Conservation (phyloP, 2,329 filamentous ascomycete species). For the Ustulina deusta region DNA sequence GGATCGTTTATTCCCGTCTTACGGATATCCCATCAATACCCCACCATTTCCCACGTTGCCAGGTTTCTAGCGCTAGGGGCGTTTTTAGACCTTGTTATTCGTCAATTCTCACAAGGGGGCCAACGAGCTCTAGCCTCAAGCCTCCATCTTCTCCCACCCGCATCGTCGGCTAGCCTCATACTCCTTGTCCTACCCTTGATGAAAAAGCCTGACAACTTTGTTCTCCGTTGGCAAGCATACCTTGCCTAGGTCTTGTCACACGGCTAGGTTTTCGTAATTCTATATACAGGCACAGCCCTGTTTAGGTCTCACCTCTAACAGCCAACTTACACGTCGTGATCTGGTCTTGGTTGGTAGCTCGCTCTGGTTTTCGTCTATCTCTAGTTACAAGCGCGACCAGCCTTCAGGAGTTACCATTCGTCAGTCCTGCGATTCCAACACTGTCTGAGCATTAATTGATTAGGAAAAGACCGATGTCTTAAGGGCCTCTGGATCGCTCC, state of each 20-base stretch:
- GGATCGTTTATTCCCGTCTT: constrained; percentile 38
- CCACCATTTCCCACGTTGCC: constrained; percentile 39
- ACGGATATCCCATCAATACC: constrained; percentile 32
- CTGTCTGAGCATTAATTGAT: constrained; percentile 14
- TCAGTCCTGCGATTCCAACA: constrained; percentile 9
- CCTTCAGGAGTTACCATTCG: constrained; percentile 20
- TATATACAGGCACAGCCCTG: constrained; percentile 31
- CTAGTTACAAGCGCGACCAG: constrained; percentile 20
- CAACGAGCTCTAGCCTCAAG: constrained; percentile 33
- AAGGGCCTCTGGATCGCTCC: constrained; percentile 14
- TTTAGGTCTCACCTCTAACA: constrained; percentile 31
- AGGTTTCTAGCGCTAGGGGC: constrained; percentile 36
- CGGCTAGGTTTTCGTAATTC: constrained; percentile 32
- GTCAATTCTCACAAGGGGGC: constrained; percentile 31
- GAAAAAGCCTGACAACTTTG: constrained; percentile 19
- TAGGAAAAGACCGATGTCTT: constrained; percentile 27
- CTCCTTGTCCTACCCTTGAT: constrained; percentile 26
- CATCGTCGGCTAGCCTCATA: constrained; percentile 29
- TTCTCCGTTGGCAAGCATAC: constrained; percentile 25
- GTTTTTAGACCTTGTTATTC: constrained; percentile 30
- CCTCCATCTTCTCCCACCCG: constrained; percentile 12
- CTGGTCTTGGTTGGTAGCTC: constrained; percentile 18
- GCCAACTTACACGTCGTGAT: constrained; percentile 25
- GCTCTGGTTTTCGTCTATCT: constrained; percentile 17
- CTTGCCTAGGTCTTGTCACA: constrained; percentile 24